Evolutionary conservation across 768 basidiomycete species (phyloP), one percentile per base, ranked within the genome.

Genomic region (Phlebiopsis flavidoalba): DNA sequence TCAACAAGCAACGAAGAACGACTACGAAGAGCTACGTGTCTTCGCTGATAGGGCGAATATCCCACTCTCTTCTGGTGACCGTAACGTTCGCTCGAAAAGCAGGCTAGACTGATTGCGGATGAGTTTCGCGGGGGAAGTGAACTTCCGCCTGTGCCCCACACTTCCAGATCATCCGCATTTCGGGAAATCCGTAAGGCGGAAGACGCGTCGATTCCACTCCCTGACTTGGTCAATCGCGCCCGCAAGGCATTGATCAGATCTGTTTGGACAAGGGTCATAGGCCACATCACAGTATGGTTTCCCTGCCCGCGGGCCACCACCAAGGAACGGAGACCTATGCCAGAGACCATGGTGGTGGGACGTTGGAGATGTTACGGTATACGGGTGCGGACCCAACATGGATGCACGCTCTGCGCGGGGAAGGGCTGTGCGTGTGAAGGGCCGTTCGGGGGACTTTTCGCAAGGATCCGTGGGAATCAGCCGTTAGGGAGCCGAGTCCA

Each of bases 71-170:
- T 70, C 65, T 31, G 53, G 74, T 24, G 67, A 37, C 74, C 73
- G 33, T n/a, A n/a, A 67, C 74, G 40, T 65, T 80, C 53, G 62
- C 70, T 35, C 22, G n/a, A n/a, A n/a, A 57, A 49, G 53, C 55
- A 59, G 37, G 22, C 45, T 17, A 45, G 57, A 43, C 14, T 51
- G 45, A n/a, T n/a, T n/a, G n/a, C n/a, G 40, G 22, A 14, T 78
- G 81, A n/a, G 80, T 74, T 76, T 60, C 79, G 70, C 60, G 63
- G 67, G 63, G 67, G 24, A 86, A 86, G 67, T n/a, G 83, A 84
- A 3, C 71, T 87, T 15, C 85, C 86, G 7, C 85, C 83, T 0
- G 76, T 87, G 24, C 86, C 86, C 15, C 73, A n/a, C 71, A 19
- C 76, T 83, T 14, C 79, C 83, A 2, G 70, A 79, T 51, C 77